A percentile compares a stretch with the other conserved stretches of the same genome.
Conservation (phyloP, 345 rosid species). For the Nasturtium officinale region DNA sequence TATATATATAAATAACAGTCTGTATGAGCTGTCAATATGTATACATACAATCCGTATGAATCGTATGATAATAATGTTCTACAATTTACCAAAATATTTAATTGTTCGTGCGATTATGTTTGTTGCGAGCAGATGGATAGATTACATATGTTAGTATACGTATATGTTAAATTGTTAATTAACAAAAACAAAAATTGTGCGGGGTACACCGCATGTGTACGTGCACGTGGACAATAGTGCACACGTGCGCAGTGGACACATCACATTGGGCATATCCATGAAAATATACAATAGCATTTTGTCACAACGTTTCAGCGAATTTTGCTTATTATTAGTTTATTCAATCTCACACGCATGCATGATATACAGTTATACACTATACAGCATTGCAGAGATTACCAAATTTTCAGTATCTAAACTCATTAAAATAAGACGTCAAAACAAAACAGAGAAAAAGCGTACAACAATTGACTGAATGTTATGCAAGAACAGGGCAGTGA, state of each 20-base stretch:
- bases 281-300: constrained; percentile 25
- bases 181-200: constrained; percentile 3
- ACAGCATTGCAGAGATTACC: constrained; percentile 17
- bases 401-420: background rate
- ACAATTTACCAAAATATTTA: constrained; percentile 14
- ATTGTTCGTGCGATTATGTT: constrained; percentile 14
- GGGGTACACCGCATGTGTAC: constrained; percentile 39
- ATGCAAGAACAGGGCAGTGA: background rate
- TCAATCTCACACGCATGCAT: constrained; percentile 37
- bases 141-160: background rate
- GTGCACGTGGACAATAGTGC: constrained; percentile 36
- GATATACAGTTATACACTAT: background rate
- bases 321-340: constrained; percentile 13
- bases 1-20: background rate
- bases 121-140: constrained; percentile 19
- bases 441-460: background rate
- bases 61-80: background rate
- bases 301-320: constrained; percentile 27
- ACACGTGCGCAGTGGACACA: constrained; percentile 41
- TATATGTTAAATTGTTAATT: background rate
- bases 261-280: constrained; percentile 37
- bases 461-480: background rate
- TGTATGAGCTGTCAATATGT: background rate
- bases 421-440: background rate
- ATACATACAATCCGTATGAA: background rate